These are phyloP conservation scores for Cunninghamia lanceolata DNA, from an alignment of 75 land plant genomes.

Conservation along the genomic window DNA sequence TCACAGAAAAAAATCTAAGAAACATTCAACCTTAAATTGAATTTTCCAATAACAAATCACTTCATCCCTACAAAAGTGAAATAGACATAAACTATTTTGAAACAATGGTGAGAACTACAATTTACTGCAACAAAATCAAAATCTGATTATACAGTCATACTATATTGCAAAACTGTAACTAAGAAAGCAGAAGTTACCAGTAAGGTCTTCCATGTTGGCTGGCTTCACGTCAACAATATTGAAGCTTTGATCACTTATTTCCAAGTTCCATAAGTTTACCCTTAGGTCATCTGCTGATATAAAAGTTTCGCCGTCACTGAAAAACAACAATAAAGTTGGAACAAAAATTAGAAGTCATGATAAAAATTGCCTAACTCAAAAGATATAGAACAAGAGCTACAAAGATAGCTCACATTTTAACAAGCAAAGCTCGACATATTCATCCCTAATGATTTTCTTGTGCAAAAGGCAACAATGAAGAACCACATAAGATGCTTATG, in stretches of 20 bases:
- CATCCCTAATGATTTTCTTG: slow-evolving; percentile 1
- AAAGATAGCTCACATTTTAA: neutral
- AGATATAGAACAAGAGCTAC: neutral
- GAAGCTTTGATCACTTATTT: slow-evolving; percentile 88
- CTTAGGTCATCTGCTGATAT: slow-evolving; percentile 94
- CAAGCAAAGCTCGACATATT: neutral
- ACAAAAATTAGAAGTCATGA: neutral
- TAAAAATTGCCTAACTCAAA: neutral
- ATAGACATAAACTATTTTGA: neutral
- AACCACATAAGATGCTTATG: neutral
- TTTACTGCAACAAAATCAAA: neutral
- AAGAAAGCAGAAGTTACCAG: slow-evolving; percentile 44
- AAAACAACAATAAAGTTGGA: neutral
- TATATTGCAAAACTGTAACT: neutral
- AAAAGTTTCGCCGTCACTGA: slow-evolving; percentile 97
- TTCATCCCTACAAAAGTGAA: neutral
- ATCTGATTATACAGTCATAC: neutral
- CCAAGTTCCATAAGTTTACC: slow-evolving; percentile 92
- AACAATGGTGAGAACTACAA: neutral
- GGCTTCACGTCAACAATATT: slow-evolving; percentile 96
- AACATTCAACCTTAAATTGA: neutral
- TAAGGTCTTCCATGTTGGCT: slow-evolving; percentile 91
- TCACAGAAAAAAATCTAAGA: neutral
- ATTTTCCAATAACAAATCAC: neutral
- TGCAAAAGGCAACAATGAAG: neutral